phyloP scores from a whole-genome alignment of 768 basidiomycete species.

The Lyophyllum decastes region DNA sequence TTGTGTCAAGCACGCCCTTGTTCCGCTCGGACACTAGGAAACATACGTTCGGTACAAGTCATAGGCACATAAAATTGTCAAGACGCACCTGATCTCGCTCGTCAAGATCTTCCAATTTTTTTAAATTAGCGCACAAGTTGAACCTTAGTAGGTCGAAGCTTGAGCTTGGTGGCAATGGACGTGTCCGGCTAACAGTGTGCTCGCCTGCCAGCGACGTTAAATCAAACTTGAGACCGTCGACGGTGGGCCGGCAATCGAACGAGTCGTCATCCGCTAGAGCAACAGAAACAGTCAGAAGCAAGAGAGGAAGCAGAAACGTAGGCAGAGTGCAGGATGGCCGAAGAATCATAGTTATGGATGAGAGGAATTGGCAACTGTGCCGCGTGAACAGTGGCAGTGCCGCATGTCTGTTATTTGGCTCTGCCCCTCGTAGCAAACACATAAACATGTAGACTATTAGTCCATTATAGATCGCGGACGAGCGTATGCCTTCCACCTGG shows the following conservation, averaged over 20 bases:
- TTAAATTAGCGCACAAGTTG: conserved; percentile 67
- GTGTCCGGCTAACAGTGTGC: conserved; percentile 49
- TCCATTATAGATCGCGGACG: conserved; percentile 3
- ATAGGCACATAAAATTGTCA: conserved; percentile 4
- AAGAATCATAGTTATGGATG: conserved; percentile 21
- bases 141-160: conserved; percentile 63
- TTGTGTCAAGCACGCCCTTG: conserved; percentile 73
- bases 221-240: conserved; percentile 55
- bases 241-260: conserved; percentile 55
- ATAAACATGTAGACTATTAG: neutral
- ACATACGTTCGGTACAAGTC: neutral
- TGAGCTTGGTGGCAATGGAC: conserved; percentile 63
- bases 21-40: conserved; percentile 64
- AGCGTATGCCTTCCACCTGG: conserved; percentile 15
- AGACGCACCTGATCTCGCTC: conserved; percentile 68
- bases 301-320: conserved; percentile 9
- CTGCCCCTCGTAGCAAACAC: neutral
- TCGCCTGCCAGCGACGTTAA: conserved; percentile 55
- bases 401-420: conserved; percentile 1
- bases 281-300: conserved; percentile 17
- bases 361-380: neutral
- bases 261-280: conserved; percentile 37
- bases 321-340: conserved; percentile 14
- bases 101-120: conserved; percentile 42
- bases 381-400: neutral